Conservation (phyloP, 192 early-diverging fungal genomes). For the Coemansia nantahalensis region DNA sequence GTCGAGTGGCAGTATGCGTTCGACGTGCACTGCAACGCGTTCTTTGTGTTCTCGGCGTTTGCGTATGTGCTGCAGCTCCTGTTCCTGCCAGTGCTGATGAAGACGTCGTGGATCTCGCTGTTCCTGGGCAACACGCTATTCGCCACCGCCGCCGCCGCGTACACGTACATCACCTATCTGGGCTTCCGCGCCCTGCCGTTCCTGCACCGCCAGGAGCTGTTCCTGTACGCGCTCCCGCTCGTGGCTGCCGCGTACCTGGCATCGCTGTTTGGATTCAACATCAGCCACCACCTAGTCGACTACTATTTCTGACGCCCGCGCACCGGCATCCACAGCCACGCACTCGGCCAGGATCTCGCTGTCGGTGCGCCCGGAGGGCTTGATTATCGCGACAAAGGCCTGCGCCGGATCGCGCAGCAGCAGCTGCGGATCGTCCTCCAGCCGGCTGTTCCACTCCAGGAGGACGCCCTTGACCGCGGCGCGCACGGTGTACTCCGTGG, state of each 20-base stretch:
- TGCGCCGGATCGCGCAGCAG: slow-evolving; percentile 4
- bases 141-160: slow-evolving; percentile 72
- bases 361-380: slow-evolving; percentile 32
- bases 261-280: slow-evolving; percentile 72
- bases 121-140: slow-evolving; percentile 91
- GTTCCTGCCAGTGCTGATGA: slow-evolving; percentile 78
- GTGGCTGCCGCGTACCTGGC: slow-evolving; percentile 59
- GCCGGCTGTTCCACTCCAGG: slow-evolving; percentile 41
- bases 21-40: slow-evolving; percentile 97
- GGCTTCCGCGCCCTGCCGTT: slow-evolving; percentile 97
- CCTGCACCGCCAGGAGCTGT: slow-evolving; percentile 81
- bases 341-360: slow-evolving; percentile 31
- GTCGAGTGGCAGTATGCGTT: slow-evolving; percentile 97
- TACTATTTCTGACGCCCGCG: slow-evolving; percentile 70
- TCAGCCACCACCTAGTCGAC: slow-evolving; percentile 69
- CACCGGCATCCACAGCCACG: background rate
- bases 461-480: slow-evolving; percentile 36
- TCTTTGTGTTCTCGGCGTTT: slow-evolving; percentile 83
- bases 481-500: slow-evolving; percentile 20
- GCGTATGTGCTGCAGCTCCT: slow-evolving; percentile 93
- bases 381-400: slow-evolving; percentile 37
- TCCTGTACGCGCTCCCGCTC: slow-evolving; percentile 83
- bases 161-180: slow-evolving; percentile 87
- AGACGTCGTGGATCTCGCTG: slow-evolving; percentile 75
- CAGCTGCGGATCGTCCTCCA: slow-evolving; percentile 23